Evolutionary conservation across 768 basidiomycete species (phyloP), one percentile per base, ranked within the genome.

Genomic region (Mycena kentingensis): DNA sequence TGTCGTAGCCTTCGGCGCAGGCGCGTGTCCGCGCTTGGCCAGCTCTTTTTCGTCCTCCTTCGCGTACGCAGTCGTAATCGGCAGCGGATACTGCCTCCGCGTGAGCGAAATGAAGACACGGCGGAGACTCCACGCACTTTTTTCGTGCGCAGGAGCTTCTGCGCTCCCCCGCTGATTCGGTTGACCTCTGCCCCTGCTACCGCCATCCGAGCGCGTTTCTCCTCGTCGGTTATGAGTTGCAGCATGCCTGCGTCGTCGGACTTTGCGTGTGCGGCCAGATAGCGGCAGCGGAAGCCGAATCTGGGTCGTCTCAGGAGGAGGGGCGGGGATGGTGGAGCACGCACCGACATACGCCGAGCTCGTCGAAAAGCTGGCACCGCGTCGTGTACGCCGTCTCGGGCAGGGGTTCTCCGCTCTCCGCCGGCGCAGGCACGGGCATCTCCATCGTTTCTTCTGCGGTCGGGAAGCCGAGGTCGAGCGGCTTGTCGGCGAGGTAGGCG

Each of bases 211-310:
- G 77, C 79, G 63, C 80, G 80, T 66, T 79, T 85, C 32, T 83
- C 81, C 52, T 82, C 80, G 60, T 92, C 83, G 5, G 71, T 70
- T 0, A 77, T 54, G 1, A 87, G 63, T 22, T 67, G 67, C 15
- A 81, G 60, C 2, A 68, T 57, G 2, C 81, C 83, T 13, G 73
- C 69, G 15, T 75, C 76, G 27, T 77, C 73, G 29, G 71, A 69
- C 16, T 64, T 70, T 11, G 87, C 71, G 67, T 99, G 96, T 3
- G 81, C 85, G 12, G 88, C 87, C 5, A 97, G 79, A 70, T 89
- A 97, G 2, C 97, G 84, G 66, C 97, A 99, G 67, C 93, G 92
- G 68, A 90, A 85, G 11, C 94, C 97, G 61, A 81, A 83, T 46
- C 77, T 80, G 51, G 19, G n/a, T 26, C 19, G 28, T 38, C 39